phyloP scores from a whole-genome alignment of 768 basidiomycete genomes.

The Lyophyllum atratum region DNA sequence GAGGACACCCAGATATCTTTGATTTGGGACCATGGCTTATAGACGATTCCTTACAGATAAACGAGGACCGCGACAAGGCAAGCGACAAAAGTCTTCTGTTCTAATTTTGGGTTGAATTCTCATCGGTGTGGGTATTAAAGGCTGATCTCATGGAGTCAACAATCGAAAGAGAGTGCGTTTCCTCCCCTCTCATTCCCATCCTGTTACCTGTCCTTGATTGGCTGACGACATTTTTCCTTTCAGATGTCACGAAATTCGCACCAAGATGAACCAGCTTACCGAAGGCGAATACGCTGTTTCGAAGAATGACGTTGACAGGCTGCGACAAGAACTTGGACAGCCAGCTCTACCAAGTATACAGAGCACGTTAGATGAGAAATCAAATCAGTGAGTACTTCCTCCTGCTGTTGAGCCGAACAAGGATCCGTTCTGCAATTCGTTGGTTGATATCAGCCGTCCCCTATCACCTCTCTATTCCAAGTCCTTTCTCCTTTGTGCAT shows the following conservation, averaged over 20 bases:
- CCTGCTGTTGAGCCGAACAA: conserved; percentile 5
- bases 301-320: conserved; percentile 74
- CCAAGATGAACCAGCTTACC: conserved; percentile 65
- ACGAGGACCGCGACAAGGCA: conserved; percentile 80
- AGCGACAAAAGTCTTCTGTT: conserved; percentile 5
- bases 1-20: conserved; percentile 13
- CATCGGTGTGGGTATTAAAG: conserved; percentile 31
- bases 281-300: conserved; percentile 77
- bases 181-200: background rate
- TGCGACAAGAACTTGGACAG: conserved; percentile 78
- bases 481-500: background rate
- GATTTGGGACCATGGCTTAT: conserved; percentile 1
- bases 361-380: conserved; percentile 73
- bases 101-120: background rate
- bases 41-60: conserved; percentile 47
- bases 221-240: background rate
- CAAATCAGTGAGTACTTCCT: conserved; percentile 40
- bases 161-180: conserved; percentile 66
- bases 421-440: background rate
- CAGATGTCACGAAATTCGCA: conserved; percentile 68
- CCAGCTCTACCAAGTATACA: conserved; percentile 73
- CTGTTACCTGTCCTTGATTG: background rate
- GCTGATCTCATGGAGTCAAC: conserved; percentile 70
- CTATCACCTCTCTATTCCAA: background rate
- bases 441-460: background rate